A percentile compares a stretch with the other conserved stretches of the same genome.
These are phyloP conservation scores for Conoideocrella luteorostrata DNA, from an alignment of 2,329 filamentous ascomycete genomes.

Conservation along the genomic window DNA sequence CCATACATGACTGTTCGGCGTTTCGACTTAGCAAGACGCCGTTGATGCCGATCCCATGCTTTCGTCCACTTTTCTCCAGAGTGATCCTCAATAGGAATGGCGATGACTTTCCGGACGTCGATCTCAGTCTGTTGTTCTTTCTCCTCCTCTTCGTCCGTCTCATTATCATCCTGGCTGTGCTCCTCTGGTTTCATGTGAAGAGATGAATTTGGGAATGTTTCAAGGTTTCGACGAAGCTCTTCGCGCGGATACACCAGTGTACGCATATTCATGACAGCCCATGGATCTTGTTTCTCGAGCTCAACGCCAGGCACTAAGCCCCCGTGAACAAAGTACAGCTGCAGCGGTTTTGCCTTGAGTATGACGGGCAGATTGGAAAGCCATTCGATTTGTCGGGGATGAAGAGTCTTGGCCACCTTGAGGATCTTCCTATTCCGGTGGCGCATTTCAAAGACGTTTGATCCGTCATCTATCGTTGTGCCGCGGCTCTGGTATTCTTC, in stretches of 20 bases:
- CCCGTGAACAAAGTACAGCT: slow-evolving; percentile 70
- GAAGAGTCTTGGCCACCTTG: slow-evolving; percentile 49
- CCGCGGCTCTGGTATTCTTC: slow-evolving; percentile 20
- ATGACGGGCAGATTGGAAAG: slow-evolving; percentile 71
- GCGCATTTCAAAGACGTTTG: slow-evolving; percentile 19
- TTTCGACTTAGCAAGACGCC: slow-evolving; percentile 19
- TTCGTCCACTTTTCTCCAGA: slow-evolving; percentile 62
- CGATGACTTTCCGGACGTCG: slow-evolving; percentile 17
- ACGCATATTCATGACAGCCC: slow-evolving; percentile 88
- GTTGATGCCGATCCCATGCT: slow-evolving; percentile 50
- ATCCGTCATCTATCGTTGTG: slow-evolving; percentile 13
- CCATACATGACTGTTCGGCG: slow-evolving; percentile 75
- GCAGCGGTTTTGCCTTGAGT: slow-evolving; percentile 60
- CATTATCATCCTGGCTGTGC: neutral
- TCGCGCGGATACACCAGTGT: slow-evolving; percentile 55
- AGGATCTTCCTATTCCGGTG: slow-evolving; percentile 35
- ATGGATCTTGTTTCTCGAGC: slow-evolving; percentile 66
- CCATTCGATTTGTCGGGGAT: slow-evolving; percentile 58
- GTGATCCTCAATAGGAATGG: slow-evolving; percentile 34
- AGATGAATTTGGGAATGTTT: slow-evolving; percentile 7
- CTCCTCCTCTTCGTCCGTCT: slow-evolving; percentile 11
- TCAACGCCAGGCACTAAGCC: slow-evolving; percentile 73
- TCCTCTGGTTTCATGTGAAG: too few species aligned
- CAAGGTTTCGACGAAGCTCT: slow-evolving; percentile 30
- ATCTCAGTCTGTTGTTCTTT: slow-evolving; percentile 7